A percentile compares a stretch with the other conserved stretches of the same genome.
Evolutionary conservation across 306 rosid genomes (phyloP).

Genomic region (Sphenostylis stenocarpa): DNA sequence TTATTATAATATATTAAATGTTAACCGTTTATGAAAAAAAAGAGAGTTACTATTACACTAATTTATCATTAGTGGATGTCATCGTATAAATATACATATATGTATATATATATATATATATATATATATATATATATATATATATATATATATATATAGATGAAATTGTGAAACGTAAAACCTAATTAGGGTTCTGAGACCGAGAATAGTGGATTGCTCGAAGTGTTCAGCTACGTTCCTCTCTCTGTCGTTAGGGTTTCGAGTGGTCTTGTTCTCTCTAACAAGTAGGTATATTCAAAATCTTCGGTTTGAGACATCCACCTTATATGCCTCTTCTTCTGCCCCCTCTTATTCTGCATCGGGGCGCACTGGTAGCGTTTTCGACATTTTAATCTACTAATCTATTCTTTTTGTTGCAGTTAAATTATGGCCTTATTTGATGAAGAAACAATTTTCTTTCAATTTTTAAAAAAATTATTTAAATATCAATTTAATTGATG

Average conservation of each 20-base stretch:
- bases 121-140: too few species aligned
- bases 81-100: too few species aligned
- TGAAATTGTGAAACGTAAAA: background rate
- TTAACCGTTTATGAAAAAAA: too few species aligned
- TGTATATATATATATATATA: too few species aligned
- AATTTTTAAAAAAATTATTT: background rate
- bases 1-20: too few species aligned
- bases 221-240: background rate
- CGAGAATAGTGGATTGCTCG: background rate
- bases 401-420: background rate
- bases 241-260: slow-evolving; percentile 31
- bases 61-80: too few species aligned
- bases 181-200: background rate
- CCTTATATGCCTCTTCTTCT: background rate
- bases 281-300: slow-evolving; percentile 18
- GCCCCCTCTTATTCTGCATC: background rate
- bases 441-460: background rate
- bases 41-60: too few species aligned
- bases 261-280: background rate
- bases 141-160: too few species aligned
- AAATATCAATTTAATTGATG: background rate
- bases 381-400: background rate
- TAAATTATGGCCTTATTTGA: background rate
- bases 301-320: background rate
- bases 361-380: background rate